These are phyloP conservation scores for Blastocystis sp. DNA, from an alignment of 352 stramenopile genomes.

Conservation along the genomic window DNA sequence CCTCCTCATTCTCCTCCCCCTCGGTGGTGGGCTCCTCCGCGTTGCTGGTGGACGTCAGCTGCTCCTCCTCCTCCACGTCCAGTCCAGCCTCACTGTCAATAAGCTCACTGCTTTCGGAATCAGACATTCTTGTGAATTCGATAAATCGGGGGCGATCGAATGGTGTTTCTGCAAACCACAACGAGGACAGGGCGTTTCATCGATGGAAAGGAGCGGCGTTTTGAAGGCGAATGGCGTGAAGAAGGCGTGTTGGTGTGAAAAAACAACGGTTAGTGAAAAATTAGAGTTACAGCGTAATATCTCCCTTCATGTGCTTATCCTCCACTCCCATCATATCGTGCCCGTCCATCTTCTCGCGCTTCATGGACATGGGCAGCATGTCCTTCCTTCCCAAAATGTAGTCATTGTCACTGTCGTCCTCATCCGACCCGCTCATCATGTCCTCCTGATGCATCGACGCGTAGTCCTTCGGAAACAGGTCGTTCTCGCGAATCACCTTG, in stretches of 20 bases:
- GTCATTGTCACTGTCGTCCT: constrained; percentile 34
- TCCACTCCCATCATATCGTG: neutral
- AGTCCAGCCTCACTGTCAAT: constrained; percentile 63
- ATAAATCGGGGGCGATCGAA: neutral
- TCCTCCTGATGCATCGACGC: constrained; percentile 3
- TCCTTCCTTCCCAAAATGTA: constrained; percentile 14
- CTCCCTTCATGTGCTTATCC: neutral
- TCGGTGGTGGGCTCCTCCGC: neutral
- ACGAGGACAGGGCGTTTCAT: neutral
- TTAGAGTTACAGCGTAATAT: neutral
- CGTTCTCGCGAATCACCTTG: constrained; percentile 56
- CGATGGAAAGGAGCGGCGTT: neutral
- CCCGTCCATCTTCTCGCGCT: constrained; percentile 23
- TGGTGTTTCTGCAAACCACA: neutral
- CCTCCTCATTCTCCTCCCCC: constrained; percentile 5
- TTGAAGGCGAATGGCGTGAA: neutral
- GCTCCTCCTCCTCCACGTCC: constrained; percentile 25
- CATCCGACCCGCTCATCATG: constrained; percentile 1
- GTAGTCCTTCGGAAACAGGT: constrained; percentile 39
- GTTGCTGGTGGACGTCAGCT: constrained; percentile 2
- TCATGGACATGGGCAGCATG: neutral
- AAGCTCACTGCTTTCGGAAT: constrained; percentile 67
- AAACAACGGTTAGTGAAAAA: neutral
- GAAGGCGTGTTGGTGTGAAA: neutral
- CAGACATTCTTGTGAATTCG: constrained; percentile 26